These are phyloP conservation scores for Trametopsis cervina DNA, from an alignment of 768 basidiomycete species.

Conservation along the genomic window DNA sequence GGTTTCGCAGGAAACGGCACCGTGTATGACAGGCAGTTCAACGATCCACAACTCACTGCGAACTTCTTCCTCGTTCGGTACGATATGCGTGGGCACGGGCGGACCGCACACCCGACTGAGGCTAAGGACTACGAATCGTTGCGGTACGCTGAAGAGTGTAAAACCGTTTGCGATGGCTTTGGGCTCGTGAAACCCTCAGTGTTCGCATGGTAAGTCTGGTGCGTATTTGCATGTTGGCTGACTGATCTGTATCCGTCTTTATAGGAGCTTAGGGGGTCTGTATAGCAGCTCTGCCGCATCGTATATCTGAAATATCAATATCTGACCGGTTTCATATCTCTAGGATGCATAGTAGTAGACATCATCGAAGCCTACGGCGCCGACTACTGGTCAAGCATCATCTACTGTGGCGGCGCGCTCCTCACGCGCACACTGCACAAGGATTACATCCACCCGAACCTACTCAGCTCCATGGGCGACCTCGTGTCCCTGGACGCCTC, in stretches of 20 bases:
- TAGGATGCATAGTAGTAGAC: constrained; percentile 3
- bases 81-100: constrained; percentile 27
- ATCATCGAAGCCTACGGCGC: constrained; percentile 16
- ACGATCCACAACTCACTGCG: constrained; percentile 23
- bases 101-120: constrained; percentile 20
- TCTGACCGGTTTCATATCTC: background rate
- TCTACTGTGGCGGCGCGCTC: constrained; percentile 20
- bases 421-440: constrained; percentile 14
- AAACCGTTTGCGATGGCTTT: constrained; percentile 21
- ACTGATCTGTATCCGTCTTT: background rate
- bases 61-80: constrained; percentile 26
- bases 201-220: constrained; percentile 17
- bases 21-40: constrained; percentile 33
- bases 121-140: constrained; percentile 18
- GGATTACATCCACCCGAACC: constrained; percentile 6
- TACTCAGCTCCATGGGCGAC: constrained; percentile 7
- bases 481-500: constrained; percentile 13
- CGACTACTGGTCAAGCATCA: constrained; percentile 16
- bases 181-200: constrained; percentile 17
- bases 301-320: background rate
- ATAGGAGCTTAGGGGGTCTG: constrained; percentile 18
- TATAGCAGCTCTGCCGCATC: background rate
- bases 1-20: constrained; percentile 30
- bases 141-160: constrained; percentile 24
- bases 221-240: background rate